phyloP scores from a whole-genome alignment of 2,329 filamentous ascomycete species.

The Penicillium expansum region DNA sequence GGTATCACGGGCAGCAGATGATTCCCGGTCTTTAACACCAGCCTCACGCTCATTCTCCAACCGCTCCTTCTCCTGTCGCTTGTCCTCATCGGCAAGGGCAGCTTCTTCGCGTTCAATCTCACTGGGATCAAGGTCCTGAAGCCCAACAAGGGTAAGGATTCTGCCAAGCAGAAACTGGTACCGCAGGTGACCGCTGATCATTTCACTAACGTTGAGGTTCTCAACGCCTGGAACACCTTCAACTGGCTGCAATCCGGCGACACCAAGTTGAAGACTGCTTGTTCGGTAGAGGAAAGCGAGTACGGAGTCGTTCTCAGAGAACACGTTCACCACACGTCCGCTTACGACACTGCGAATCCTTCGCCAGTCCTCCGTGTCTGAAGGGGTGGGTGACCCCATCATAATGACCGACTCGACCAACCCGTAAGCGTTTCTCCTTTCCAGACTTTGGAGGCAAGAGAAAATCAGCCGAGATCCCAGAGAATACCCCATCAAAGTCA shows the following conservation, averaged over 20 bases:
- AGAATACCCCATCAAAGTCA: constrained; percentile 78
- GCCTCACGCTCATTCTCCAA: constrained; percentile 31
- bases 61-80: constrained; percentile 39
- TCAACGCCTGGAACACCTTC: constrained; percentile 53
- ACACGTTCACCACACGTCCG: constrained; percentile 83
- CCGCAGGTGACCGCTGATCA: constrained; percentile 66
- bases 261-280: constrained; percentile 75
- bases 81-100: constrained; percentile 39
- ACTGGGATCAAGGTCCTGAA: constrained; percentile 61
- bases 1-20: constrained; percentile 13
- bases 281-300: constrained; percentile 84
- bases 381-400: constrained; percentile 77
- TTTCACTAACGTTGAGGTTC: constrained; percentile 64
- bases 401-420: constrained; percentile 79
- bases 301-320: constrained; percentile 81
- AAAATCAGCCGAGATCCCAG: constrained; percentile 80
- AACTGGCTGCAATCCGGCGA: constrained; percentile 78
- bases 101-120: constrained; percentile 46
- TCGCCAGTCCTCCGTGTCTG: constrained; percentile 69
- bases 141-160: constrained; percentile 65
- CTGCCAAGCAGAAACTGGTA: constrained; percentile 67
- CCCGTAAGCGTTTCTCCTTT: constrained; percentile 76
- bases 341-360: constrained; percentile 73
- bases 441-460: constrained; percentile 72
- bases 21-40: constrained; percentile 22